Conservation (phyloP, 495 filamentous ascomycete species). For the Margaritispora aquatica region DNA sequence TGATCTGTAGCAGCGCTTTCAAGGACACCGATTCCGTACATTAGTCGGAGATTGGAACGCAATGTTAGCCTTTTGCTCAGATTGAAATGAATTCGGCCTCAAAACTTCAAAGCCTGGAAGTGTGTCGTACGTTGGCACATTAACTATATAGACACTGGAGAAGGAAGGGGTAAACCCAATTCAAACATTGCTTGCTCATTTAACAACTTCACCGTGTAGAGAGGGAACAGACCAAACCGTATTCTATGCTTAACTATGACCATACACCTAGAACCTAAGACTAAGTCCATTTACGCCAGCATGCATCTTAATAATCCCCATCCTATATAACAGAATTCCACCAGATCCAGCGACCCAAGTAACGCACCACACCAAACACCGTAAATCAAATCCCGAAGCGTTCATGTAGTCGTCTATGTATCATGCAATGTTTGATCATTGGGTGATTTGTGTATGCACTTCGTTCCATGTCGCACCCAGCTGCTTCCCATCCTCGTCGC, state of each 20-base stretch:
- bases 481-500: slow-evolving; percentile 20
- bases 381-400: neutral
- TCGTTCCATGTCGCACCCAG: slow-evolving; percentile 13
- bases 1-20: no score
- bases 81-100: no score
- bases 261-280: neutral
- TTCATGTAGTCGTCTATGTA: slow-evolving; percentile 2
- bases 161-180: neutral
- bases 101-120: no score
- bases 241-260: neutral
- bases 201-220: neutral
- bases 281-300: neutral
- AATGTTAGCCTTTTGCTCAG: no score
- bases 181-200: neutral
- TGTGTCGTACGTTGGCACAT: no score
- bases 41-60: no score
- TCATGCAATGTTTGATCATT: slow-evolving; percentile 4
- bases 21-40: no score
- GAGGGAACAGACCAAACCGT: neutral
- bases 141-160: no score
- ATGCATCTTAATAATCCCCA: neutral
- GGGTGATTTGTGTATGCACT: slow-evolving; percentile 9
- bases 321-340: neutral
- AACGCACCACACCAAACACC: neutral
- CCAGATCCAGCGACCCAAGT: slow-evolving; percentile 26